Conservation (phyloP, 2,329 filamentous ascomycete genomes). For the Colletotrichum filicis region DNA sequence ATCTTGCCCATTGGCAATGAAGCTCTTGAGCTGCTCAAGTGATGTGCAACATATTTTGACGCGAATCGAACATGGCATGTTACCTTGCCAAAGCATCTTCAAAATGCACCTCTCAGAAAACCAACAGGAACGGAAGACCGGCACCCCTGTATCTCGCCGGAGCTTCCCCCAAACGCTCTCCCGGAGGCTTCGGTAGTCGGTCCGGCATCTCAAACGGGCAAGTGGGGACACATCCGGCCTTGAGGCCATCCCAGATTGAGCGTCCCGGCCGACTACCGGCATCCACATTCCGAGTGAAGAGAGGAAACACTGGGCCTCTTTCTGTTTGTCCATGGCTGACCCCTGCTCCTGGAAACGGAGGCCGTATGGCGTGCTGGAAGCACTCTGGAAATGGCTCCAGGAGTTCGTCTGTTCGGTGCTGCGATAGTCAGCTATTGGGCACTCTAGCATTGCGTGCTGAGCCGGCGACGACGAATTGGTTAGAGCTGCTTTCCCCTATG, state of each 20-base stretch:
- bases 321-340: background rate
- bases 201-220: slow-evolving; percentile 5
- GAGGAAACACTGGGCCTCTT: background rate
- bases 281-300: background rate
- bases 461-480: background rate
- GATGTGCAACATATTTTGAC: no score
- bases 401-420: slow-evolving; percentile 1
- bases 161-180: background rate
- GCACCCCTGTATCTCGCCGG: background rate
- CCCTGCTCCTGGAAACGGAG: background rate
- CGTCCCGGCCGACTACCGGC: slow-evolving; percentile 24
- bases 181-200: slow-evolving; percentile 23
- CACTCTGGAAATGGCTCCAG: background rate
- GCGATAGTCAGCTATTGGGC: background rate
- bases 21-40: background rate
- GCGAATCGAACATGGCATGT: background rate
- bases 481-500: no score
- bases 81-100: background rate
- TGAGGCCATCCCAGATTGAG: background rate
- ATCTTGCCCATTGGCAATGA: background rate
- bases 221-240: background rate
- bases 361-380: slow-evolving; percentile 18
- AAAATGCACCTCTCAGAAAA: no score
- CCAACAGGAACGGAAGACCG: background rate
- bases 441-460: slow-evolving; percentile 12